Percentiles rank a stretch among this genome's conserved stretches.
Conservation (phyloP, 345 rosid species). For the Lenwebbia sp. region DNA sequence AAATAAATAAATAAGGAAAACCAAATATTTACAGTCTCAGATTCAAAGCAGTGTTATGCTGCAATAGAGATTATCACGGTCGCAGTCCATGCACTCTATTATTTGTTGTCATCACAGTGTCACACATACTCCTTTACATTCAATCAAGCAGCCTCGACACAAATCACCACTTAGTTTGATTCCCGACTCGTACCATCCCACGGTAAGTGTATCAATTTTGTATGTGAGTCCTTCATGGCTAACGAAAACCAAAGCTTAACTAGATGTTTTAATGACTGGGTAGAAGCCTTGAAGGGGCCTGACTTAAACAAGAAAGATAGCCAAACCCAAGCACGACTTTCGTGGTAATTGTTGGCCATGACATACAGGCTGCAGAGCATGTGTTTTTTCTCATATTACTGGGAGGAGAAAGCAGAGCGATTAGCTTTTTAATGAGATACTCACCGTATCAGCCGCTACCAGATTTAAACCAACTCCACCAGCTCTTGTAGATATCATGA, state of each 20-base stretch:
- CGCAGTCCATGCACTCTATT: not conserved
- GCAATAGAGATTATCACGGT: not conserved
- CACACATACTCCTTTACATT: not conserved
- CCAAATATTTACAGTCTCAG: not conserved
- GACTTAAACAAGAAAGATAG: not conserved
- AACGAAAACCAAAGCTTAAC: not conserved
- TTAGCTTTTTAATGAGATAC: slow-evolving; percentile 4
- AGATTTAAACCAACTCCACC: slow-evolving; percentile 97
- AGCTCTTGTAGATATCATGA: slow-evolving; percentile 90
- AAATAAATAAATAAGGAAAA: not conserved
- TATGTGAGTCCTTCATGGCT: not conserved
- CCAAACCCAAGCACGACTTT: not conserved
- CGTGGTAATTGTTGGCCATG: not conserved
- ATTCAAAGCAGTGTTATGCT: not conserved
- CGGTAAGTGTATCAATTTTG: not conserved
- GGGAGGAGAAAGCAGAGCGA: not conserved
- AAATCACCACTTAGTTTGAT: not conserved
- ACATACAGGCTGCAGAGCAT: not conserved
- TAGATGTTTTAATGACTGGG: not conserved
- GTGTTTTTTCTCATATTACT: not conserved
- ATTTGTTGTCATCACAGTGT: not conserved
- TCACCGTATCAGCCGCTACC: slow-evolving; percentile 85
- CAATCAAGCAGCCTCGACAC: not conserved
- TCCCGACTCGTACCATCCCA: not conserved
- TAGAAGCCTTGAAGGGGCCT: not conserved